These are phyloP conservation scores for Roridomyces roridus DNA, from an alignment of 768 basidiomycete genomes.

Conservation along the genomic window DNA sequence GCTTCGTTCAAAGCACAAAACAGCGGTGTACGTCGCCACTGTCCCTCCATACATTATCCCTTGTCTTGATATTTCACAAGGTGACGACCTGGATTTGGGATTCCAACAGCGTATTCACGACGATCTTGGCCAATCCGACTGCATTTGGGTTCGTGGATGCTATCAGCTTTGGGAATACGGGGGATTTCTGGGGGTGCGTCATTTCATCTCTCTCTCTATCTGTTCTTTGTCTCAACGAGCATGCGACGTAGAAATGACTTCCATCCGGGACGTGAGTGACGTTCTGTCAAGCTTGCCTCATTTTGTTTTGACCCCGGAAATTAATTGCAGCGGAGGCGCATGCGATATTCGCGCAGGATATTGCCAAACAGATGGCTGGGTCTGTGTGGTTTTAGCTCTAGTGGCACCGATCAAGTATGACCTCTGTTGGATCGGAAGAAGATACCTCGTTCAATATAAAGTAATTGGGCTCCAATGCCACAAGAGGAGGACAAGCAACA, in stretches of 20 bases:
- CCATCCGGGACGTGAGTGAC: constrained; percentile 56
- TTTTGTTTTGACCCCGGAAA: not conserved
- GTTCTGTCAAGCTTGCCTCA: not conserved
- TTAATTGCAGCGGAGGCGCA: constrained; percentile 12
- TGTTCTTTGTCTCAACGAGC: not conserved
- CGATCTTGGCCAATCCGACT: constrained; percentile 53
- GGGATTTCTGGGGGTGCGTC: constrained; percentile 62
- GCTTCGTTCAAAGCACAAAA: constrained; percentile 48
- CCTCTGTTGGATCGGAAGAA: too few relatives aligned
- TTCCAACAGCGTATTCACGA: constrained; percentile 53
- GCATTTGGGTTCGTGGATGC: constrained; percentile 64
- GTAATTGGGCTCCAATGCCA: too few relatives aligned
- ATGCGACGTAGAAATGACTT: constrained; percentile 51
- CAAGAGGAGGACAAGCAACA: too few relatives aligned
- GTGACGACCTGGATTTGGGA: constrained; percentile 58
- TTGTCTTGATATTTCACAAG: constrained; percentile 29
- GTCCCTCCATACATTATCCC: not conserved
- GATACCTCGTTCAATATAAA: too few relatives aligned
- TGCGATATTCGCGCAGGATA: constrained; percentile 20
- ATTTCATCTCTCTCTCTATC: not conserved
- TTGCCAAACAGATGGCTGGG: constrained; percentile 8
- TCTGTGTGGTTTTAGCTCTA: constrained; percentile 22
- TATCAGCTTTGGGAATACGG: constrained; percentile 43
- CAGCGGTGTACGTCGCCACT: constrained; percentile 45
- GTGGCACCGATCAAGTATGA: too few relatives aligned